These are phyloP conservation scores for Calocera viscosa DNA, from an alignment of 768 basidiomycete species.

Conservation along the genomic window DNA sequence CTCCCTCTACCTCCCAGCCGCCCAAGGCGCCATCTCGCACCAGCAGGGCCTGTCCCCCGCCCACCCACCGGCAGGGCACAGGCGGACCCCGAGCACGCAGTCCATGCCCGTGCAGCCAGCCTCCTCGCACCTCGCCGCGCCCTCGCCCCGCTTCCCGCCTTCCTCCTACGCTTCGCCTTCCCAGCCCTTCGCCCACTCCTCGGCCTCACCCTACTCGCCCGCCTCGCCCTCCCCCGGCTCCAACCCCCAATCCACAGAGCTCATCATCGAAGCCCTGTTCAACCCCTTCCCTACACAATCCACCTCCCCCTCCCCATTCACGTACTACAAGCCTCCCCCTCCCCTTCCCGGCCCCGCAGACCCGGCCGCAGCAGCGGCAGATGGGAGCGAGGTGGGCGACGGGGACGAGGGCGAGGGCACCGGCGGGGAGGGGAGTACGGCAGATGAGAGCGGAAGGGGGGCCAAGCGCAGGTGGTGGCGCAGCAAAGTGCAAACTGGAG, in stretches of 20 bases:
- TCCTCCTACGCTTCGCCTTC: constrained; percentile 3
- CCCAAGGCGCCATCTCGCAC: background rate
- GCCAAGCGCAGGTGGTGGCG: background rate
- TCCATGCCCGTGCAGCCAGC: constrained; percentile 4
- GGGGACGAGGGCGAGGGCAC: background rate
- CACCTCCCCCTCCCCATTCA: constrained; percentile 27
- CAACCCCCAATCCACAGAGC: constrained; percentile 44
- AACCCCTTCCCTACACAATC: constrained; percentile 46
- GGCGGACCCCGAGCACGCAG: background rate
- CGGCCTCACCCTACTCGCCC: constrained; percentile 8
- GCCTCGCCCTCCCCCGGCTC: background rate
- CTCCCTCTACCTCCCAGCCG: constrained; percentile 10
- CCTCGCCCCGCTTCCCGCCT: constrained; percentile 2
- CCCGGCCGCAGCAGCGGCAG: background rate
- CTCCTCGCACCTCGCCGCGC: too few species aligned
- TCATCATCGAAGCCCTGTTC: constrained; percentile 66
- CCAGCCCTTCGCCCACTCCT: background rate
- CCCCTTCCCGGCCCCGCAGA: background rate
- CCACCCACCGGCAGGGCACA: background rate
- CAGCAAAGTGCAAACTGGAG: too few species aligned
- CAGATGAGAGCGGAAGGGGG: background rate
- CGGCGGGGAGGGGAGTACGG: background rate
- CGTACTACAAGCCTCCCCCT: constrained; percentile 26
- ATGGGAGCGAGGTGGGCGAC: background rate
- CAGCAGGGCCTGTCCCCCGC: background rate